Evolutionary conservation across 164 flowering plant genomes (phyloP).

Genomic region (Magnolia sinica): DNA sequence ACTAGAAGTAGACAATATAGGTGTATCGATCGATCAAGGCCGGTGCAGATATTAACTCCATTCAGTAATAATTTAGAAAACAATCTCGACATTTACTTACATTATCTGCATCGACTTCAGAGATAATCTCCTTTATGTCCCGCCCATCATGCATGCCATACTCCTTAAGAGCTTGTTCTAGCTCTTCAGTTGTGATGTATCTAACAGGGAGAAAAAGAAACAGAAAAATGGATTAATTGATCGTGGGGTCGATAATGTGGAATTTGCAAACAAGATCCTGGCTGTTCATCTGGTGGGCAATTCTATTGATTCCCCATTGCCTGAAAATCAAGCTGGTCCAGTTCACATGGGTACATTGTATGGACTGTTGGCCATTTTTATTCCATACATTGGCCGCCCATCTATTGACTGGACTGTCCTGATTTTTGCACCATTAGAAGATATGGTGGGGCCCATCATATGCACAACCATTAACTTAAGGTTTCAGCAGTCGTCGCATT

Average conservation of each 20-base stretch:
- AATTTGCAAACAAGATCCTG: background rate
- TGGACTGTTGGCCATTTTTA: too few relatives aligned
- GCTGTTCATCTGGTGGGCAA: background rate
- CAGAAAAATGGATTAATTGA: background rate
- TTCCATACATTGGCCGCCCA: too few relatives aligned
- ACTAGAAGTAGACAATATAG: background rate
- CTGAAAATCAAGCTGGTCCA: background rate
- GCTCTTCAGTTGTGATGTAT: slow-evolving; percentile 78
- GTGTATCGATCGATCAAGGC: background rate
- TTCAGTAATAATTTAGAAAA: too few relatives aligned
- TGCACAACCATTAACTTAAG: background rate
- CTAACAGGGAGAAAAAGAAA: slow-evolving; percentile 29
- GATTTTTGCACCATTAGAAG: background rate
- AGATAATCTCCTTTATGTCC: slow-evolving; percentile 82
- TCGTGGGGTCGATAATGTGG: background rate
- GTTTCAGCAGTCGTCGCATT: background rate
- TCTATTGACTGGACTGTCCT: too few relatives aligned
- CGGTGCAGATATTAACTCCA: background rate
- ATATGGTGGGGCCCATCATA: background rate
- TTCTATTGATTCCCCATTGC: background rate
- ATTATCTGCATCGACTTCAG: slow-evolving; percentile 86
- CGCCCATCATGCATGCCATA: slow-evolving; percentile 82
- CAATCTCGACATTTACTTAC: slow-evolving; percentile 37
- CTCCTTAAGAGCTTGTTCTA: slow-evolving; percentile 87
- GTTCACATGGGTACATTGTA: background rate